A percentile compares a stretch with the other conserved stretches of the same genome.
phyloP scores from a whole-genome alignment of 139 green algal species.

The Coelastrella sp. region DNA sequence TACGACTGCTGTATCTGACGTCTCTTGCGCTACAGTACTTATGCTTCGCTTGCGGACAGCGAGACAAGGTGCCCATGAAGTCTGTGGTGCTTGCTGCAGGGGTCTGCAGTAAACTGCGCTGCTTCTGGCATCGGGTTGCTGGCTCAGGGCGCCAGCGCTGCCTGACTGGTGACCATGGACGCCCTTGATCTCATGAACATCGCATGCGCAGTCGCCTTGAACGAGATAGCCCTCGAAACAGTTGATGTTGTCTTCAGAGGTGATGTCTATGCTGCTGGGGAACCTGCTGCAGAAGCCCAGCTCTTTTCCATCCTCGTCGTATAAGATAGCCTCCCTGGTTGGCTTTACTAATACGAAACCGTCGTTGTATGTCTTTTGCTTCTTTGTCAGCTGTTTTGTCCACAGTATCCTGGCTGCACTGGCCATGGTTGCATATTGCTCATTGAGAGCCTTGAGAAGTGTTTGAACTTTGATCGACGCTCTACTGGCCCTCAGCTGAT shows the following conservation, averaged over 20 bases:
- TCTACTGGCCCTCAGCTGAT: no score
- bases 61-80: neutral
- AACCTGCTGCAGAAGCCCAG: neutral
- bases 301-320: slow-evolving; percentile 46
- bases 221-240: slow-evolving; percentile 33
- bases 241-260: neutral
- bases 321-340: neutral
- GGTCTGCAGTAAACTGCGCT: neutral
- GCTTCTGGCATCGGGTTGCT: neutral
- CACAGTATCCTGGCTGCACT: slow-evolving; percentile 35
- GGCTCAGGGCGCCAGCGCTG: neutral
- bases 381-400: slow-evolving; percentile 44
- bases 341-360: slow-evolving; percentile 31
- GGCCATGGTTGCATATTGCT: neutral
- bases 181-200: neutral
- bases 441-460: neutral
- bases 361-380: slow-evolving; percentile 43
- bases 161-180: neutral
- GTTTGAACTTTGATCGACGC: neutral
- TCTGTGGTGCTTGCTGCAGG: neutral
- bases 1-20: neutral
- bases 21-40: neutral
- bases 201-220: slow-evolving; percentile 13
- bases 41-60: neutral
- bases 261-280: neutral